phyloP scores from a whole-genome alignment of 345 rosid species.

The Salix udensis region DNA sequence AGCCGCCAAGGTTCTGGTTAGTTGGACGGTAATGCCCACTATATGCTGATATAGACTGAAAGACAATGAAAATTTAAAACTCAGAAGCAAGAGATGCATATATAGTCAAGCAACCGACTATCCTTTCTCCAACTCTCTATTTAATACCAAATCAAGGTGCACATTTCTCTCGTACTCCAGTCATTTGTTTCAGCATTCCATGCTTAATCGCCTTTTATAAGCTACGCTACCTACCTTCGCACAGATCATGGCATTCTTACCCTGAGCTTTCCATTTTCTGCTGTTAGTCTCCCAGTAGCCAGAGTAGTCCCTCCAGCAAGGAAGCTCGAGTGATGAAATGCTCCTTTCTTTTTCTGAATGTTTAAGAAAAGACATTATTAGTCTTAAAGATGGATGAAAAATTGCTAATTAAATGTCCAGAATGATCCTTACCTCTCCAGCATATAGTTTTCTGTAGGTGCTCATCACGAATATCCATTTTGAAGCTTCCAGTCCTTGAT shows the following conservation, averaged over 20 bases:
- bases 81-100: not conserved
- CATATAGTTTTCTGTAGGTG: constrained; percentile 64
- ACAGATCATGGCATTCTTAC: constrained; percentile 26
- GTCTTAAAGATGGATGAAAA: not conserved
- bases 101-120: not conserved
- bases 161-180: no score
- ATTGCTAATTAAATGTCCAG: not conserved
- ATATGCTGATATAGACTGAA: constrained; percentile 78
- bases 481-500: constrained; percentile 33
- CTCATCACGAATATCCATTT: constrained; percentile 95
- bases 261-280: constrained; percentile 66
- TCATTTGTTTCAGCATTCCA: no score
- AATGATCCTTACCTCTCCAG: constrained; percentile 52
- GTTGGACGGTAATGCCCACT: constrained; percentile 94
- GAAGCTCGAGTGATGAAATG: constrained; percentile 91
- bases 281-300: constrained; percentile 82
- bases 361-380: not conserved
- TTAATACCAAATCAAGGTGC: no score
- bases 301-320: constrained; percentile 90
- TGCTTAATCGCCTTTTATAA: no score
- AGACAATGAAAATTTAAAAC: not conserved
- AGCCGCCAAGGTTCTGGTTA: constrained; percentile 58
- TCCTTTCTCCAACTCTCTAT: no score
- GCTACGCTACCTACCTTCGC: no score
- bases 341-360: constrained; percentile 87